Evolutionary conservation across 202 grass and related monocot species (phyloP).

Genomic region (Setaria viridis): DNA sequence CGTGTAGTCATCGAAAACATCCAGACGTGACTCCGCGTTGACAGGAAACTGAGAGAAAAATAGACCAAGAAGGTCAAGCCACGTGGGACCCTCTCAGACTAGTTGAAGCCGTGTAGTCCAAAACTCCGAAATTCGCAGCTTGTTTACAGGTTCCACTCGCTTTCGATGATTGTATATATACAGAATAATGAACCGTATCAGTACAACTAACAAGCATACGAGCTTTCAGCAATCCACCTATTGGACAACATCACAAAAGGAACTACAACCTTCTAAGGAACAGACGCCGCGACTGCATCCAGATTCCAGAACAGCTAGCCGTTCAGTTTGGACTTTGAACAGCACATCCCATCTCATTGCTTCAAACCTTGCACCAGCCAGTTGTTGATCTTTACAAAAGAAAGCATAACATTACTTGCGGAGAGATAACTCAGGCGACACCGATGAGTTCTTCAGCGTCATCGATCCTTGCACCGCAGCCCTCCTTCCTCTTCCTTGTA

Average conservation of each 20-base stretch:
- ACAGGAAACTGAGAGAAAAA: no score
- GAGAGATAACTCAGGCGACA: constrained; percentile 27
- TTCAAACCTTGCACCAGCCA: constrained; percentile 8
- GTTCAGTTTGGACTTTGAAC: constrained; percentile 1
- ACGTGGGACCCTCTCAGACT: no score
- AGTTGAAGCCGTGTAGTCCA: neutral
- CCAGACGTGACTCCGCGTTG: no score
- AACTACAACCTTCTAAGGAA: constrained; percentile 5
- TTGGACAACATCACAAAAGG: neutral
- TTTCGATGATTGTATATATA: constrained; percentile 9
- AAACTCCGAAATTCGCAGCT: neutral
- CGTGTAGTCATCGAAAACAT: no score
- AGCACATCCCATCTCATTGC: neutral
- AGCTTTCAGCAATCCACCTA: neutral
- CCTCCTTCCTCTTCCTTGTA: constrained; percentile 46
- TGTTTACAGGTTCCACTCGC: neutral
- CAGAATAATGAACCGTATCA: neutral
- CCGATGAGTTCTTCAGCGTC: constrained; percentile 48
- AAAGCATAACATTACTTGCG: neutral
- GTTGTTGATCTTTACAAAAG: constrained; percentile 34
- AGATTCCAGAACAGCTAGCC: constrained; percentile 16
- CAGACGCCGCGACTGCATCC: neutral
- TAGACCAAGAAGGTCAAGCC: no score
- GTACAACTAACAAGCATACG: neutral
- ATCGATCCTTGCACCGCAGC: constrained; percentile 38